Evolutionary conservation across 352 stramenopile genomes (phyloP).

Genomic region (Ophiocytium majus): DNA sequence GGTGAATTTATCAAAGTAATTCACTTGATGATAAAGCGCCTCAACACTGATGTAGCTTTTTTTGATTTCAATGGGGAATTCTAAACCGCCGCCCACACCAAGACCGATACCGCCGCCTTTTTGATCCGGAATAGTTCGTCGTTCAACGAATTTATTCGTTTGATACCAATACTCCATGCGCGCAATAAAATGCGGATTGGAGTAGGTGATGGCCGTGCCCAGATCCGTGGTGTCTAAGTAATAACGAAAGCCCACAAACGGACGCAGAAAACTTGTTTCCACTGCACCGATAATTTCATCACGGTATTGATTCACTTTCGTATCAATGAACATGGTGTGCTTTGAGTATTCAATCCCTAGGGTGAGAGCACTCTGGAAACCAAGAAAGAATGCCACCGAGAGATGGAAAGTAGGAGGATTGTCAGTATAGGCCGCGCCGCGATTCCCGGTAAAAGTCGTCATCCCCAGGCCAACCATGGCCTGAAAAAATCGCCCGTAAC

Average conservation of each 20-base stretch:
- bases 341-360: conserved; percentile 2
- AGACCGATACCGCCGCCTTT: too few species aligned
- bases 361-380: background rate
- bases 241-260: background rate
- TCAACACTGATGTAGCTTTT: too few species aligned
- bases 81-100: too few species aligned
- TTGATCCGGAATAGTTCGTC: too few species aligned
- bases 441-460: conserved; percentile 4
- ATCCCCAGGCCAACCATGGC: background rate
- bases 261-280: background rate
- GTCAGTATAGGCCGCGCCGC: background rate
- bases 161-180: too few species aligned
- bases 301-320: background rate
- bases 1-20: too few species aligned
- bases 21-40: too few species aligned
- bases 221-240: conserved; percentile 9
- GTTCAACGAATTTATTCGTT: too few species aligned
- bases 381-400: background rate
- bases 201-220: conserved; percentile 6
- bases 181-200: too few species aligned
- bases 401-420: conserved; percentile 12
- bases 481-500: conserved; percentile 1
- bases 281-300: background rate
- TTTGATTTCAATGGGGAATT: too few species aligned
- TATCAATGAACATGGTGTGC: conserved; percentile 14